A percentile compares a stretch with the other conserved stretches of the same genome.
Evolutionary conservation across 2,329 filamentous ascomycete species (phyloP).

Genomic region (Colletotrichum eleusines): DNA sequence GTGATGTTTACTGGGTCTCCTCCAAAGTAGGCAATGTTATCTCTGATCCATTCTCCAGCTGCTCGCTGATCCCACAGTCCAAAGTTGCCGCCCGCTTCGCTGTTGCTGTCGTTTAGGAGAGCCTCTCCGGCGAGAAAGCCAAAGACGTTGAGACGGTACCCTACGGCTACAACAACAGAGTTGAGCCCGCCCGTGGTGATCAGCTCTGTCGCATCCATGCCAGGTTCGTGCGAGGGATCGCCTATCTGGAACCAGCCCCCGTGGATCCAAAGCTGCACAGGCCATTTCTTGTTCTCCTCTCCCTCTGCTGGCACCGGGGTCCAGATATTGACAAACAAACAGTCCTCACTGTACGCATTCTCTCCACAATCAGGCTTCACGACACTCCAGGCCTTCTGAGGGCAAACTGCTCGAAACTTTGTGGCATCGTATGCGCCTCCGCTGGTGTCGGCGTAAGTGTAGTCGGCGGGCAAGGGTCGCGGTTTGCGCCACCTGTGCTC

Average conservation of each 20-base stretch:
- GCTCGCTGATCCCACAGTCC: constrained; percentile 63
- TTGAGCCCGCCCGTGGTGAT: constrained; percentile 52
- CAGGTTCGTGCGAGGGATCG: constrained; percentile 56
- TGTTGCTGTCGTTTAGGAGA: constrained; percentile 46
- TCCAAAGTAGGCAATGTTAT: constrained; percentile 61
- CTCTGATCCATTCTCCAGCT: constrained; percentile 62
- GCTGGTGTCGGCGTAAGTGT: constrained; percentile 46
- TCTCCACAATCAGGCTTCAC: constrained; percentile 45
- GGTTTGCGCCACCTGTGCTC: constrained; percentile 55
- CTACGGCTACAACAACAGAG: constrained; percentile 58
- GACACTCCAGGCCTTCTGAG: constrained; percentile 52
- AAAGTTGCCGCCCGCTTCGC: constrained; percentile 48
- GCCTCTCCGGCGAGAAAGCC: constrained; percentile 60
- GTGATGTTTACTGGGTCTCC: constrained; percentile 57
- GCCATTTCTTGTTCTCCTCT: constrained; percentile 48
- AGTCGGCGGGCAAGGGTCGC: constrained; percentile 47
- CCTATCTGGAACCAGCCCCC: constrained; percentile 63
- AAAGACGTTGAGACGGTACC: constrained; percentile 61
- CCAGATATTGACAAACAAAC: constrained; percentile 63
- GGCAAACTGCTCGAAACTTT: constrained; percentile 52
- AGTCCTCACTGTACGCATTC: constrained; percentile 58
- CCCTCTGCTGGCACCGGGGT: constrained; percentile 51
- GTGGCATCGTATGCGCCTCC: constrained; percentile 53
- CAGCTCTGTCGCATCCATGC: constrained; percentile 59
- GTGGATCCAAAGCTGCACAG: constrained; percentile 57